phyloP scores from a whole-genome alignment of 129 eudicot species.

The Scalesia atractyloides region DNA sequence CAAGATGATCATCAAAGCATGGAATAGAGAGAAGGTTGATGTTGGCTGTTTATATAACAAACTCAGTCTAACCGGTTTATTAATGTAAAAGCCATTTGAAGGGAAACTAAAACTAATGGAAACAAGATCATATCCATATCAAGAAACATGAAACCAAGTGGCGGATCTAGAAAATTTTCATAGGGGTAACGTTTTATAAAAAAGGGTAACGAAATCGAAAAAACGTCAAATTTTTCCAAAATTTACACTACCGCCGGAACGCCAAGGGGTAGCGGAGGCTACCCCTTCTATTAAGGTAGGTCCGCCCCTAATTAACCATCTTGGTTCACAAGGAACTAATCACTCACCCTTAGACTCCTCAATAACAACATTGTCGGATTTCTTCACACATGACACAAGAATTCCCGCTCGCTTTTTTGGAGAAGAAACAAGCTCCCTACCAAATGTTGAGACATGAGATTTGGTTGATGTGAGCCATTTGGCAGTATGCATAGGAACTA shows the following conservation, averaged over 20 bases:
- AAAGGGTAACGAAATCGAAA: too few relatives aligned
- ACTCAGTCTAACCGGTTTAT: neutral
- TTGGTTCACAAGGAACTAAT: neutral
- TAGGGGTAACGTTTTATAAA: too few relatives aligned
- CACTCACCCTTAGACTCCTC: slow-evolving; percentile 52
- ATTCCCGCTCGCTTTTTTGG: slow-evolving; percentile 34
- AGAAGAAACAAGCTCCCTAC: slow-evolving; percentile 45
- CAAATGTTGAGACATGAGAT: slow-evolving; percentile 34
- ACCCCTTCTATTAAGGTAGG: too few relatives aligned
- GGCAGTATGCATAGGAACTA: slow-evolving; percentile 32
- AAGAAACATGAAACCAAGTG: slow-evolving; percentile 22
- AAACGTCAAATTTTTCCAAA: too few relatives aligned
- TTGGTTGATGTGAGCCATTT: slow-evolving; percentile 36
- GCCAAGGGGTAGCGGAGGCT: too few relatives aligned
- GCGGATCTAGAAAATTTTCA: too few relatives aligned
- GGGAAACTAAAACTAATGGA: neutral
- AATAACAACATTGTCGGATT: slow-evolving; percentile 42
- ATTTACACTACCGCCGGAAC: too few relatives aligned
- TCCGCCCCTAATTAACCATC: too few relatives aligned
- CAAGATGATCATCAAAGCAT: neutral
- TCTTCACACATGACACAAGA: slow-evolving; percentile 51
- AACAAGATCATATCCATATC: slow-evolving; percentile 17
- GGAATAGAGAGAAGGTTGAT: too few relatives aligned
- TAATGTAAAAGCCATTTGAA: neutral
- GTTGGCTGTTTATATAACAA: neutral